phyloP scores from a whole-genome alignment of 306 rosid species.

The Prunus fruticosa region DNA sequence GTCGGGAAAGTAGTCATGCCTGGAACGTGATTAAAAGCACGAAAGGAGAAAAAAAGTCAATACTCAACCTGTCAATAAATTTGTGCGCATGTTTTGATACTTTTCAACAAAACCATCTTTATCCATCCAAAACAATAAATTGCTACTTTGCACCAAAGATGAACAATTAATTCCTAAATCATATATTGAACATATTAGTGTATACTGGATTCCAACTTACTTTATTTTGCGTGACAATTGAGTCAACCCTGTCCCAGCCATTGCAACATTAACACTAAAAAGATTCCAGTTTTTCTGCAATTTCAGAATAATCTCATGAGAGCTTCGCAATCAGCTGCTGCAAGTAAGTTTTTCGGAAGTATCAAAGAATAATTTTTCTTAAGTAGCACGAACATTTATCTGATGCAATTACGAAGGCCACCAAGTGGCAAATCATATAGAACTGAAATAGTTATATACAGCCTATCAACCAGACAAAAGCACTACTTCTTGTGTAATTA shows the following conservation, averaged over 20 bases:
- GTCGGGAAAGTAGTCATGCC: slow-evolving; percentile 17
- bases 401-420: background rate
- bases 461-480: background rate
- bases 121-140: background rate
- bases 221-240: slow-evolving; percentile 14
- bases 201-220: slow-evolving; percentile 4
- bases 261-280: slow-evolving; percentile 20
- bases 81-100: background rate
- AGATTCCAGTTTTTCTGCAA: slow-evolving; percentile 27
- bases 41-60: background rate
- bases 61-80: background rate
- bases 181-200: background rate
- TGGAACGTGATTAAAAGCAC: background rate
- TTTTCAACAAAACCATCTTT: background rate
- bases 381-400: background rate
- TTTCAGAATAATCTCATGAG: background rate
- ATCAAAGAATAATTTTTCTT: background rate
- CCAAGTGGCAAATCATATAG: background rate
- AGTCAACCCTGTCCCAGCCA: slow-evolving; percentile 22
- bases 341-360: background rate
- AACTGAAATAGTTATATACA: background rate
- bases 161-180: background rate
- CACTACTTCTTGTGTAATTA: background rate
- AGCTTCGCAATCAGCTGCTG: background rate
- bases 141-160: background rate